Evolutionary conservation across 192 early-diverging fungal species (phyloP).

Genomic region (Dissophora ornata): DNA sequence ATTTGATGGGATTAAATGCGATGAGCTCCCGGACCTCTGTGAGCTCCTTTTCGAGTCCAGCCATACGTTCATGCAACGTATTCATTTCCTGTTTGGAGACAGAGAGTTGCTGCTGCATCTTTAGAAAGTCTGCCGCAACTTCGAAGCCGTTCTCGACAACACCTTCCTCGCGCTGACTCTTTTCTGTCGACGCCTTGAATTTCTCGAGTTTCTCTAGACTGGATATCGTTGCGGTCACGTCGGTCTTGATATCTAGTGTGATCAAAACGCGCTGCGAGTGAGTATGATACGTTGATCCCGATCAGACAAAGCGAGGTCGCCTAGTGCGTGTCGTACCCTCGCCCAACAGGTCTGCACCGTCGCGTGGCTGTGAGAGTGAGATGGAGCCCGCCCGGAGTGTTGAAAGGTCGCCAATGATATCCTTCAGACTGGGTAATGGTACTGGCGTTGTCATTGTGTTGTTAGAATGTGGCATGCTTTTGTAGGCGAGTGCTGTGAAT

Average conservation of each 20-base stretch:
- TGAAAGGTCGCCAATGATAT: constrained; percentile 28
- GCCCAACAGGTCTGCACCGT: neutral
- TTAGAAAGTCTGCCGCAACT: constrained; percentile 34
- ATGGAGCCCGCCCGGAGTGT: constrained; percentile 16
- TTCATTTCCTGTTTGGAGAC: constrained; percentile 34
- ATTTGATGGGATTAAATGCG: constrained; percentile 32
- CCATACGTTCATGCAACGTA: constrained; percentile 38
- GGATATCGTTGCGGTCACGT: neutral
- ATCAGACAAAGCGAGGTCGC: too few relatives aligned
- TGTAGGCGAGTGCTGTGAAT: too few relatives aligned
- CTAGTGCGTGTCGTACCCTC: too few relatives aligned
- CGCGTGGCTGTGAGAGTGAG: constrained; percentile 20
- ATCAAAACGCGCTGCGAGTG: too few relatives aligned
- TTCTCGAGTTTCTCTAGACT: constrained; percentile 25
- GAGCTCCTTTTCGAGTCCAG: constrained; percentile 34
- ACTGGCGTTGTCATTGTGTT: constrained; percentile 12
- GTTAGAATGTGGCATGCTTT: too few relatives aligned
- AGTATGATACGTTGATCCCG: too few relatives aligned
- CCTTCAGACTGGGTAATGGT: constrained; percentile 23
- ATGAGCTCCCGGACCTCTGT: constrained; percentile 43
- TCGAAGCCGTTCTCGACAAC: constrained; percentile 50
- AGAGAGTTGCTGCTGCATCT: constrained; percentile 42
- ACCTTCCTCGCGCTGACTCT: constrained; percentile 39
- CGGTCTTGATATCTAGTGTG: neutral
- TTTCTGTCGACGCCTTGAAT: constrained; percentile 39